phyloP scores from a whole-genome alignment of 306 rosid species.

The Myrica gale region DNA sequence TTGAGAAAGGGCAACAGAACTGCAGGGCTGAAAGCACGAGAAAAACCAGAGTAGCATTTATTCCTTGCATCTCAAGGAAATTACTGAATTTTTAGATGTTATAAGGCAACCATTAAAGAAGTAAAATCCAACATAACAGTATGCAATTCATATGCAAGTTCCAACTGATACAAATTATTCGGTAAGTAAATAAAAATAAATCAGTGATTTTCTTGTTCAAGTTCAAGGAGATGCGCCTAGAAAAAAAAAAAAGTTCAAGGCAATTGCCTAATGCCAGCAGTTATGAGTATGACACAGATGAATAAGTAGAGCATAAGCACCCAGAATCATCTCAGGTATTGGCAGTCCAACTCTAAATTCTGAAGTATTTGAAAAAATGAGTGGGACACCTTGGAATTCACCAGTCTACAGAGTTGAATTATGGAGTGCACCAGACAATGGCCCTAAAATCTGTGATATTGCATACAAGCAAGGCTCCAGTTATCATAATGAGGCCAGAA shows the following conservation, averaged over 20 bases:
- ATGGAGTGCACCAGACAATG: neutral
- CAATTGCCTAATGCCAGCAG: neutral
- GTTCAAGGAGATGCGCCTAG: no score
- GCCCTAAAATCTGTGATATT: slow-evolving; percentile 1
- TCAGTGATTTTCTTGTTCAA: neutral
- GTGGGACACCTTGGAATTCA: neutral
- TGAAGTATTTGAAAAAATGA: neutral
- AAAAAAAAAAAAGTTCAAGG: neutral
- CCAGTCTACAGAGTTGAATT: neutral
- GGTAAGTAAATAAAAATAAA: neutral
- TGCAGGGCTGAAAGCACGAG: neutral
- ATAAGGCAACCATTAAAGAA: neutral
- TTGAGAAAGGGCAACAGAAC: neutral
- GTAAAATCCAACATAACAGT: neutral
- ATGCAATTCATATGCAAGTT: neutral
- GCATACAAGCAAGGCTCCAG: neutral
- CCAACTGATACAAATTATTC: neutral
- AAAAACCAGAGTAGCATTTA: neutral
- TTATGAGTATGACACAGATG: neutral
- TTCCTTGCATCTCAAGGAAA: neutral
- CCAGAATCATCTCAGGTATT: no score
- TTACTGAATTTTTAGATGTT: neutral
- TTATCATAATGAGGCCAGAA: slow-evolving; percentile 18
- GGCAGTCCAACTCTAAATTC: no score
- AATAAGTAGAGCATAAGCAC: no score